Evolutionary conservation across 352 stramenopile species (phyloP).

Genomic region (Globisporangium rhizosaccharum): DNA sequence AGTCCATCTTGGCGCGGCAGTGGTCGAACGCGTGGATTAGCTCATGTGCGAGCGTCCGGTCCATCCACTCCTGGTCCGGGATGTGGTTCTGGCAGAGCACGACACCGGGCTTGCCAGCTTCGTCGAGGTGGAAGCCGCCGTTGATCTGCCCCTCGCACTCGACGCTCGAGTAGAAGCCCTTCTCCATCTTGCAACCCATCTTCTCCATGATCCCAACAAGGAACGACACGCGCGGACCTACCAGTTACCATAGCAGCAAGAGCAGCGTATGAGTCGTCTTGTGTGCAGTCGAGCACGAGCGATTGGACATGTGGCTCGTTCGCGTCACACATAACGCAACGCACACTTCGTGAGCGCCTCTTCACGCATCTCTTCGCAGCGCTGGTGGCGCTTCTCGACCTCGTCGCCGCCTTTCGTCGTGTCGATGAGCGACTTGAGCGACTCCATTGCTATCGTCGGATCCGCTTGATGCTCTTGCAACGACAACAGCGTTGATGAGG

Average conservation of each 20-base stretch:
- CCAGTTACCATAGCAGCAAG: not conserved
- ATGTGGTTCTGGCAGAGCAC: slow-evolving; percentile 91
- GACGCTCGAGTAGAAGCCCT: slow-evolving; percentile 73
- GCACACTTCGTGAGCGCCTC: slow-evolving; percentile 64
- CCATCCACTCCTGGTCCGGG: slow-evolving; percentile 87
- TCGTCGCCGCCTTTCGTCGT: slow-evolving; percentile 26
- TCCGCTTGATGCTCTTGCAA: too few relatives aligned
- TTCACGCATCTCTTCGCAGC: slow-evolving; percentile 69
- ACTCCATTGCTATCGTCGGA: slow-evolving; percentile 34
- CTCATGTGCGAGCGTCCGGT: slow-evolving; percentile 90
- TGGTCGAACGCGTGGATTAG: slow-evolving; percentile 93
- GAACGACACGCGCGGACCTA: slow-evolving; percentile 77
- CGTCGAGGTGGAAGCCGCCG: slow-evolving; percentile 79
- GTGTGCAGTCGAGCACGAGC: not conserved
- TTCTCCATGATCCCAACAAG: slow-evolving; percentile 82
- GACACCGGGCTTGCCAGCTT: slow-evolving; percentile 66
- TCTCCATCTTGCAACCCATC: slow-evolving; percentile 75
- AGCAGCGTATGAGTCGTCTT: not conserved
- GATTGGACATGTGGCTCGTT: not conserved
- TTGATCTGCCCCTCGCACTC: slow-evolving; percentile 85
- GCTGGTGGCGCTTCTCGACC: slow-evolving; percentile 35
- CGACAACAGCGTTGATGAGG: too few relatives aligned
- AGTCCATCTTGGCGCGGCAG: slow-evolving; percentile 91
- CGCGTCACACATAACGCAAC: slow-evolving; percentile 4
- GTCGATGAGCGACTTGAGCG: slow-evolving; percentile 58